Evolutionary conservation across 2,329 filamentous ascomycete species (phyloP), one percentile per base, ranked within the genome.

Genomic region (Alternaria dauci): DNA sequence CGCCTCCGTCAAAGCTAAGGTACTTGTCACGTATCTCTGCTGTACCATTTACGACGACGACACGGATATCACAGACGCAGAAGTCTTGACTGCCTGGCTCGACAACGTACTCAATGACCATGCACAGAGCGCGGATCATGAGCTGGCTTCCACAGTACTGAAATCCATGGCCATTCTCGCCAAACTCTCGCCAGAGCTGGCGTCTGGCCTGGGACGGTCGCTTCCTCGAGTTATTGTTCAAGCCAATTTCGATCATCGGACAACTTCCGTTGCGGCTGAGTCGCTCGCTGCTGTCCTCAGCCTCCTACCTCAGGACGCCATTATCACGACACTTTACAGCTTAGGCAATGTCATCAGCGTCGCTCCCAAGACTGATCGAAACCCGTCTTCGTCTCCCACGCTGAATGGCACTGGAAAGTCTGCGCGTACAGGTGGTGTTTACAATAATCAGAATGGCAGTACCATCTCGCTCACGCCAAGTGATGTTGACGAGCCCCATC

Each of bases 311-410:
- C 91, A 96, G 70, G 95, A 99, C 81, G 90, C 93, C 36, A 87
- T 97, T 36, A 98, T 99, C 67, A 96, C 94, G 5, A 98, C 94
- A 1, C 83, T 99, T 9, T 99, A 99, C 79, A 95, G 93, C 0
- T 85, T 99, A n/a, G 95, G 95, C 20, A 99, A 99, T 75, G 91
- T 97, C 4, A 84, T 99, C 14, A 97, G 93, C 69, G 89, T 93
- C 5, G 88, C 87, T 47, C 84, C 85, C 7, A 81, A 80, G 18
- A 72, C 81, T 34, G 86, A 88, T 30, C 83, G 83, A 63, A 77
- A 66, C 63, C 73, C 69, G 30, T 71, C 84, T 14, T 87, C 65
- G 55, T 82, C 82, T 32, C 74, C 79, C 5, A 73, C 78, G 8
- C 62, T 80, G 28, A 88, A 89, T 66, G 85, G 85, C 25, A 70